These are phyloP conservation scores for Boeremia lycopersici DNA, from an alignment of 2,329 filamentous ascomycete genomes.

Conservation along the genomic window DNA sequence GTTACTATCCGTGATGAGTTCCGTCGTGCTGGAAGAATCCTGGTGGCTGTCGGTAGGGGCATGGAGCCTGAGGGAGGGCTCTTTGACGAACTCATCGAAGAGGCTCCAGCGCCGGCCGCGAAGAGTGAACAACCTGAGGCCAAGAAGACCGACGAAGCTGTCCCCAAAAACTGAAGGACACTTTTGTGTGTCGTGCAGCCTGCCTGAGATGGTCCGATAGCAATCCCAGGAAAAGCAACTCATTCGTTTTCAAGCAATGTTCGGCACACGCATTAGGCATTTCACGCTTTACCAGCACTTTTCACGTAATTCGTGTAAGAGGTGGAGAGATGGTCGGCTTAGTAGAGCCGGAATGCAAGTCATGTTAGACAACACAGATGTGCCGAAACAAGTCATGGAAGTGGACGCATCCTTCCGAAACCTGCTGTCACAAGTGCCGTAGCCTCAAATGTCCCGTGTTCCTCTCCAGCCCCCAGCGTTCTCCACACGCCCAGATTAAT, in stretches of 20 bases:
- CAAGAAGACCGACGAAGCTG: neutral
- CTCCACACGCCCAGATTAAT: constrained; percentile 1
- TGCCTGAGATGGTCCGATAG: neutral
- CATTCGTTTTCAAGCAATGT: neutral
- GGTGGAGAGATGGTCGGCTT: neutral
- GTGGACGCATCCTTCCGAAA: neutral
- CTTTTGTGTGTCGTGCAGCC: neutral
- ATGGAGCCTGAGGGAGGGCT: constrained; percentile 39
- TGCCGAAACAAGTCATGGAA: neutral
- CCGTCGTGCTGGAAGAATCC: constrained; percentile 74
- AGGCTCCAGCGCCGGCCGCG: constrained; percentile 9
- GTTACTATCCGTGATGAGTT: constrained; percentile 85
- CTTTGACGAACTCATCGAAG: constrained; percentile 43
- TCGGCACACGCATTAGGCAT: neutral
- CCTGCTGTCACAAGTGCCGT: constrained; percentile 13
- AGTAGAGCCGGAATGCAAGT: neutral
- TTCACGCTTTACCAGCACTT: neutral
- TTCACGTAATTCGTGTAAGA: neutral
- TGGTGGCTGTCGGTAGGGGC: constrained; percentile 35
- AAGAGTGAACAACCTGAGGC: constrained; percentile 1
- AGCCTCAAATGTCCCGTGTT: neutral
- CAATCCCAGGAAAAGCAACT: too few species aligned
- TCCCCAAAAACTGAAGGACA: neutral
- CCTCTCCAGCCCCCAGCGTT: neutral
- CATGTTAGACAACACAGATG: neutral